These are phyloP conservation scores for Heliamphora pulchella DNA, from an alignment of 179 eudicot genomes.

Conservation along the genomic window DNA sequence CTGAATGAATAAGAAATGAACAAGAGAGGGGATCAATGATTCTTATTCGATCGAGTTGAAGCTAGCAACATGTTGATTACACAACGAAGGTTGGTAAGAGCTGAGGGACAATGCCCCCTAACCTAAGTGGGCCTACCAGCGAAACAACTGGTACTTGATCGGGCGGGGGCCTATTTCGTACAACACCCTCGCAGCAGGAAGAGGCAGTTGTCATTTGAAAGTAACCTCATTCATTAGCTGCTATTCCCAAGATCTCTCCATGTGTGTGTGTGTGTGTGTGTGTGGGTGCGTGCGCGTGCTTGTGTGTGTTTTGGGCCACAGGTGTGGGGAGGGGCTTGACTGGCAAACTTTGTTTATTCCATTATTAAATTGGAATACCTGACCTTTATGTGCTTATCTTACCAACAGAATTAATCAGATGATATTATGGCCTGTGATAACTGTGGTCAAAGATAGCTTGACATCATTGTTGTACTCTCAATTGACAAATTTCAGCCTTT, in stretches of 20 bases:
- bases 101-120: too few species aligned
- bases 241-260: background rate
- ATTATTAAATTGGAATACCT: background rate
- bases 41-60: slow-evolving; percentile 17
- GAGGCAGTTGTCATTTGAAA: too few species aligned
- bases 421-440: background rate
- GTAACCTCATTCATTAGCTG: background rate
- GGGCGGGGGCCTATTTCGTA: too few species aligned
- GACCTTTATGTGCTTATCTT: background rate
- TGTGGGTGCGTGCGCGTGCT: too few species aligned
- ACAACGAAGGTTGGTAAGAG: background rate
- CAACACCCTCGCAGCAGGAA: too few species aligned
- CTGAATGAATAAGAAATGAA: slow-evolving; percentile 26
- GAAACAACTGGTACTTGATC: too few species aligned
- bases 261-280: background rate
- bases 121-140: too few species aligned
- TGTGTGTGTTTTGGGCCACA: background rate
- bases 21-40: slow-evolving; percentile 20
- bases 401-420: background rate
- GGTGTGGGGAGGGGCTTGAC: background rate
- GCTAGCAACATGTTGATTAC: slow-evolving; percentile 3
- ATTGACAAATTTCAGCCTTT: background rate
- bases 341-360: background rate
- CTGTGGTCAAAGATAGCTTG: background rate
- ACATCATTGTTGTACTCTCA: background rate